Evolutionary conservation across 2,329 filamentous ascomycete species (phyloP).

Genomic region (Capronia americana): DNA sequence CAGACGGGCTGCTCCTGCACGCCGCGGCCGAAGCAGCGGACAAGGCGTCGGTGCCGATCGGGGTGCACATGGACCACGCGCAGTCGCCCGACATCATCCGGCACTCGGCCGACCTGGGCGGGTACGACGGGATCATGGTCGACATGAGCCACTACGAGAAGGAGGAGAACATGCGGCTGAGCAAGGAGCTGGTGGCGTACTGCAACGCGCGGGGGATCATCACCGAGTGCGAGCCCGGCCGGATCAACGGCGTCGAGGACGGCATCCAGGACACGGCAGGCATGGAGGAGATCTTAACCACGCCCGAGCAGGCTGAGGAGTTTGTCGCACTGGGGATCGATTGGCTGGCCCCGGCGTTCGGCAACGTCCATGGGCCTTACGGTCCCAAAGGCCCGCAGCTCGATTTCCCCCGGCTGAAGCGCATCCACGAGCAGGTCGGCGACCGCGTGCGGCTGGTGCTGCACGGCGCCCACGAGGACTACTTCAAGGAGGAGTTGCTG

Average conservation of each 20-base stretch:
- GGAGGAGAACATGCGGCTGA: conserved; percentile 70
- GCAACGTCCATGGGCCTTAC: conserved; percentile 78
- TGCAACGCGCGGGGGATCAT: conserved; percentile 71
- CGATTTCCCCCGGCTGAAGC: conserved; percentile 53
- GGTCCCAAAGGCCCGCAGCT: conserved; percentile 49
- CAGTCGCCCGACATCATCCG: conserved; percentile 65
- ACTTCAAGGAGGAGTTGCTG: conserved; percentile 62
- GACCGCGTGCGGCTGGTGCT: conserved; percentile 60
- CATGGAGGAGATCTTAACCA: conserved; percentile 68
- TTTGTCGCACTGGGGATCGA: conserved; percentile 75
- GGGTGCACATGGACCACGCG: conserved; percentile 71
- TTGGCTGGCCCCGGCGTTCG: conserved; percentile 77
- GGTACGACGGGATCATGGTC: conserved; percentile 77
- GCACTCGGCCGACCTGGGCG: conserved; percentile 64
- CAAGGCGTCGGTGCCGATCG: conserved; percentile 64
- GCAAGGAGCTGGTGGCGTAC: conserved; percentile 66
- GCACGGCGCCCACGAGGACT: conserved; percentile 66
- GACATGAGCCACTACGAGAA: conserved; percentile 77
- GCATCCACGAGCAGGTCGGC: conserved; percentile 58
- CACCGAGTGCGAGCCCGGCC: conserved; percentile 72
- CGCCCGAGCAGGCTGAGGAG: conserved; percentile 70
- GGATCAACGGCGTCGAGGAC: conserved; percentile 76
- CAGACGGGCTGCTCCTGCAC: conserved; percentile 62
- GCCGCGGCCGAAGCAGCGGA: conserved; percentile 64
- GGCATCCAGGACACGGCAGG: conserved; percentile 73